Evolutionary conservation across 495 filamentous ascomycete species (phyloP).

Genomic region (Daldinia decipiens): DNA sequence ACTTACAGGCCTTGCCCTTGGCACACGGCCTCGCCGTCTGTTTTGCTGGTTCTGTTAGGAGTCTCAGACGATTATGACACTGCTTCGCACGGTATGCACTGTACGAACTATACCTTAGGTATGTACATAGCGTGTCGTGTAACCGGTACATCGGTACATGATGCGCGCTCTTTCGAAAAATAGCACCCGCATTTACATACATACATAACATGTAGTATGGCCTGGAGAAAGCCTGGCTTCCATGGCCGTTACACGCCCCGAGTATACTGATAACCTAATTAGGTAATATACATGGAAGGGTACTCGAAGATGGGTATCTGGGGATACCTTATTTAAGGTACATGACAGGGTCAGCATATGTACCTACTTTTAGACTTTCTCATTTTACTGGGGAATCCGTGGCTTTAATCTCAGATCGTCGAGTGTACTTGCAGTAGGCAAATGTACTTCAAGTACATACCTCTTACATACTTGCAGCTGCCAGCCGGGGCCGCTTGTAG

Average conservation of each 20-base stretch:
- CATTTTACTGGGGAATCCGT: slow-evolving; percentile 46
- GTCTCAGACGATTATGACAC: slow-evolving; percentile 15
- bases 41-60: slow-evolving; percentile 13
- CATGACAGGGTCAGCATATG: slow-evolving; percentile 1
- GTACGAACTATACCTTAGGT: neutral
- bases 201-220: neutral
- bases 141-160: slow-evolving; percentile 17
- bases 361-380: slow-evolving; percentile 10
- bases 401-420: slow-evolving; percentile 44
- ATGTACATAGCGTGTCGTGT: neutral
- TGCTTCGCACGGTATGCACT: slow-evolving; percentile 23
- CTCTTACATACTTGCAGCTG: slow-evolving; percentile 4
- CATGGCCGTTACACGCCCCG: neutral
- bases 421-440: slow-evolving; percentile 6
- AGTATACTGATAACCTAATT: slow-evolving; percentile 6
- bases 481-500: slow-evolving; percentile 32
- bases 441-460: too few relatives aligned
- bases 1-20: slow-evolving; percentile 37
- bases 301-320: neutral
- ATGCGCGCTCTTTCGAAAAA: slow-evolving; percentile 31
- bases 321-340: slow-evolving; percentile 12
- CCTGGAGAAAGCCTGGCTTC: neutral
- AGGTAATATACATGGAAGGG: slow-evolving; percentile 6
- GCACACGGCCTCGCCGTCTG: slow-evolving; percentile 21
- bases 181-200: slow-evolving; percentile 14